These are phyloP conservation scores for Teratosphaeria epicoccoides DNA, from an alignment of 2,329 filamentous ascomycete genomes.

Conservation along the genomic window DNA sequence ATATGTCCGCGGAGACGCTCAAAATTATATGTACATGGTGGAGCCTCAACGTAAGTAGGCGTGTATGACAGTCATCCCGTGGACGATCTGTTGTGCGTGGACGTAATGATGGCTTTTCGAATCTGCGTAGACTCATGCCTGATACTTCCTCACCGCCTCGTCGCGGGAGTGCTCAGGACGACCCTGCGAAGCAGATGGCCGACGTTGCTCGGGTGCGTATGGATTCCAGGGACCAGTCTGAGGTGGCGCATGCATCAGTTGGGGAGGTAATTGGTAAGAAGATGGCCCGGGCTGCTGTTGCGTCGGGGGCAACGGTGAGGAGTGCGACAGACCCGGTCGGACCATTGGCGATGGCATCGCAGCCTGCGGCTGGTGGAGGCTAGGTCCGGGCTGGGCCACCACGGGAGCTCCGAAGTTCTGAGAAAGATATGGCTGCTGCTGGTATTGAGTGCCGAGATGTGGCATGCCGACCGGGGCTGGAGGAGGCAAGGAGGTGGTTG, in stretches of 20 bases:
- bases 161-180: neutral
- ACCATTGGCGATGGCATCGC: constrained; percentile 13
- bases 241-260: constrained; percentile 24
- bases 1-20: neutral
- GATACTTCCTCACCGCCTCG: neutral
- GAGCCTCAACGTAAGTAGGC: neutral
- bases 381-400: constrained; percentile 12
- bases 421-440: constrained; percentile 11
- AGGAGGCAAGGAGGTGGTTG: constrained; percentile 16
- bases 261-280: constrained; percentile 6
- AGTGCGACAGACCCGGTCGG: constrained; percentile 7
- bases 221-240: constrained; percentile 26
- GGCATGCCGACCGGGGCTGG: constrained; percentile 9
- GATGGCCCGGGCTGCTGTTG: neutral
- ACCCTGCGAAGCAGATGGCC: constrained; percentile 4
- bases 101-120: neutral
- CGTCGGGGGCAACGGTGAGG: constrained; percentile 5
- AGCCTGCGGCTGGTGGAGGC: constrained; percentile 9
- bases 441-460: constrained; percentile 4
- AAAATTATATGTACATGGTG: neutral
- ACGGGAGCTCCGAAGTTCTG: constrained; percentile 7
- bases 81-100: neutral
- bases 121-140: neutral
- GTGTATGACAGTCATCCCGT: neutral
- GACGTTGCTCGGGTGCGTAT: constrained; percentile 15